Evolutionary conservation across 306 rosid species (phyloP).

Genomic region (Purshia tridentata): DNA sequence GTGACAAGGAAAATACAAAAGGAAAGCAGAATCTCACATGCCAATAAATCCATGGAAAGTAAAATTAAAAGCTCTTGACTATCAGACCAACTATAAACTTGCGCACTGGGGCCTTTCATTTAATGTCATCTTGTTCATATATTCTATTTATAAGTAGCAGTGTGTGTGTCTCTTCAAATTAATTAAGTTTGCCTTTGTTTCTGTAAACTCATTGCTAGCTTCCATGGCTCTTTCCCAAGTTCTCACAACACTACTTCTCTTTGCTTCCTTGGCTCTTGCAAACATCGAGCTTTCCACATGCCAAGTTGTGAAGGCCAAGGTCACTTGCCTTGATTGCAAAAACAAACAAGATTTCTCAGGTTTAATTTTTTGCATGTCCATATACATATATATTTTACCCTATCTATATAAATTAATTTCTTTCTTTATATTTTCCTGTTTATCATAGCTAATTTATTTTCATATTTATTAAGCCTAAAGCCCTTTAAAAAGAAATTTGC

Average conservation of each 20-base stretch:
- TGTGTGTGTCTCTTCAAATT: background rate
- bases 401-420: too few relatives aligned
- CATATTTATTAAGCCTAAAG: too few relatives aligned
- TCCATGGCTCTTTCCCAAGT: conserved; percentile 53
- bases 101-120: background rate
- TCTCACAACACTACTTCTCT: conserved; percentile 42
- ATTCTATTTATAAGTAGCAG: background rate
- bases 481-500: too few relatives aligned
- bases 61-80: conserved; percentile 2
- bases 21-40: background rate
- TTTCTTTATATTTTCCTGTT: too few relatives aligned
- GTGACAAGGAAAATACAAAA: background rate
- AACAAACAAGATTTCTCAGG: conserved; percentile 56
- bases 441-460: too few relatives aligned
- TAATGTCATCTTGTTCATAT: background rate
- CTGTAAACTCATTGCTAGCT: background rate
- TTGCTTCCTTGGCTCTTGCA: conserved; percentile 39
- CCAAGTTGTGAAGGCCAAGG: conserved; percentile 53
- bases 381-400: too few relatives aligned
- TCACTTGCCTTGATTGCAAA: conserved; percentile 72
- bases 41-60: background rate
- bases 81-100: background rate
- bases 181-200: conserved; percentile 1
- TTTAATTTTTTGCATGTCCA: background rate
- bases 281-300: conserved; percentile 40